Base-by-base conservation (phyloP, 768 basidiomycete genomes). In the Amyloporia xantha region DNA sequence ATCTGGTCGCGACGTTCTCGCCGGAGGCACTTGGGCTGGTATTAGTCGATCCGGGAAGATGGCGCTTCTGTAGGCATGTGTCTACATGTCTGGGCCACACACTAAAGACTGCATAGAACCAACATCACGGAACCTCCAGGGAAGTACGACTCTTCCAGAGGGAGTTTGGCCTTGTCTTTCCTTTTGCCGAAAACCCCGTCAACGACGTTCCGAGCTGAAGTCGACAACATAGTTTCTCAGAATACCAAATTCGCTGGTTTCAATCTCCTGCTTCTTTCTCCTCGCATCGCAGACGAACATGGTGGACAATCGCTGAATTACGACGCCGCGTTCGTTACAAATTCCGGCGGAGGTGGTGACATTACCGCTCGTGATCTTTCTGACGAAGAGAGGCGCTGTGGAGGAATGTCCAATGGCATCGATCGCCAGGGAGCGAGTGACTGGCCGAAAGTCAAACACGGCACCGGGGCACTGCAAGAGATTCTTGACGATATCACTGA, bases 1-100 rank as follows among this genome's bases (percentile, higher is more conserved):
- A 47, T 91, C 87, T 2, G 90, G 90, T 41, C 76, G 82, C 55
- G 90, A 92, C 66, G 60, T 71, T 19, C 68, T 68, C 41, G 88
- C 81, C 2, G 87, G 87, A 35, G 90, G 90, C 38, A 86, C 88
- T 28, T 92, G 90, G 90, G 75, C 89, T 58, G 90, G 90, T 11
- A 65, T 90, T 49, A 79, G 65, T 60, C 74, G 76, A 51, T 53
- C 73, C 51, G 90, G 90, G 20, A 76, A 75, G 55, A 66, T 89
- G 47, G 86, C 85, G 11, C 62, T 91, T 44, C 60, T 91, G 89
- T 90, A 65, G 66, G 88, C 41, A 44, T 51, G 41, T 41, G 48
- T 45, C 49, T 50, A 25, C 25, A 7, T 30, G n/a, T n/a, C 25
- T 51, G 36, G 15, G 25, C 35, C 38, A n/a, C 20, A 40, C 48